Evolutionary conservation across 1,284 basidiomycete species (phyloP), one percentile per base, ranked within the genome.

Genomic region (Apiotrichum gamsii): DNA sequence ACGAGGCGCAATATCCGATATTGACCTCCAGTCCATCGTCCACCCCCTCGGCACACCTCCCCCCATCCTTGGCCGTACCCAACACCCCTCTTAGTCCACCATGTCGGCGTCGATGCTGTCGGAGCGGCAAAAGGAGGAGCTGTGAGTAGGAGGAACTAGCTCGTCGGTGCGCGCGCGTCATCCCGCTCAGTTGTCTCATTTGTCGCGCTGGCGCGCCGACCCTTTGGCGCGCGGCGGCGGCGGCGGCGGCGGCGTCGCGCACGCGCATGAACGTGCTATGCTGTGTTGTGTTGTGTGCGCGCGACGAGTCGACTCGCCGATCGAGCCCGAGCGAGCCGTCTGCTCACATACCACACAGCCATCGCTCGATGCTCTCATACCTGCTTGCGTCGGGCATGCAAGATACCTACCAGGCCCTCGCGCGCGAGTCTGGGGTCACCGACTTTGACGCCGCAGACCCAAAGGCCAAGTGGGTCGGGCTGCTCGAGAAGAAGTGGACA

Each of bases 401-500:
- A 24, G 74, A 77, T 23, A 78, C 85, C 2, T 85, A 79, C 60
- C 77, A 81, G 14, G 80, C 82, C 3, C 74, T 90, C 44, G 80
- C 80, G 60, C 60, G 71, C 21, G 85, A 89, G 57, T 62, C 74
- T 11, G 62, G 60, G 21, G 72, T 78, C 63, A 63, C 77, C 31
- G 83, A 84, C 48, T 89, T 89, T 65, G 77, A 78, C 9, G 82
- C 83, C 16, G 86, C 67, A 39, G 71, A 91, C 75, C 81, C 87
- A 15, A 88, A 85, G 62, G 82, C 85, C 40, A 86, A 86, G 63
- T 87, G 83, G 64, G 81, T 82, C 2, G 89, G 88, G 0, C 74
- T 94, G 49, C 73, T 94, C 51, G 90, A 90, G 75, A 93, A 91
- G 81, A 94, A 94, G 70, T 94, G 90, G 90, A 91, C 88, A 21